These are phyloP conservation scores for Eutypella sp. DNA, from an alignment of 2,329 filamentous ascomycete species.

Conservation along the genomic window DNA sequence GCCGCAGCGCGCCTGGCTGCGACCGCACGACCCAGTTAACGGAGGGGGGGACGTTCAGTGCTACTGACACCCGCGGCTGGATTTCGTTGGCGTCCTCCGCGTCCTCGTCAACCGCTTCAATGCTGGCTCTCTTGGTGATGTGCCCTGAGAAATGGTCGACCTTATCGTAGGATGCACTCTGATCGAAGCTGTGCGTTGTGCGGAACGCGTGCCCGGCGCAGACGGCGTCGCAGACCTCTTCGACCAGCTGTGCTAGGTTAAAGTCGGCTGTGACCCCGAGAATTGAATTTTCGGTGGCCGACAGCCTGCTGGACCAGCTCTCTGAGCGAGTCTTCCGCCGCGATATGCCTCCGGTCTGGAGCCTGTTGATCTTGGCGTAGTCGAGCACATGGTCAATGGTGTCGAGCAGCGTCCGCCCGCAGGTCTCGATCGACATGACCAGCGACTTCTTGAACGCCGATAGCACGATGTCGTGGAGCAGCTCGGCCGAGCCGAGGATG, in stretches of 20 bases:
- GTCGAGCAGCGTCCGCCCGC: conserved; percentile 43
- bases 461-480: conserved; percentile 38
- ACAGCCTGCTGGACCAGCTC: conserved; percentile 18
- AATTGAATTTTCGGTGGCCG: conserved; percentile 18
- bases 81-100: conserved; percentile 7
- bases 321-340: conserved; percentile 17
- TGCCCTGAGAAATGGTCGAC: background rate
- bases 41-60: conserved; percentile 44
- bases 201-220: conserved; percentile 34
- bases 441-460: conserved; percentile 37
- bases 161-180: conserved; percentile 5
- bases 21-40: conserved; percentile 47
- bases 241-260: conserved; percentile 28
- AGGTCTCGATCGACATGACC: conserved; percentile 40
- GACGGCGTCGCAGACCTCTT: conserved; percentile 36
- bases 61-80: conserved; percentile 36
- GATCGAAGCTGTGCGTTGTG: conserved; percentile 14
- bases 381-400: conserved; percentile 46
- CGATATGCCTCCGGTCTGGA: conserved; percentile 22
- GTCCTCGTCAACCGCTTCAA: background rate
- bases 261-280: conserved; percentile 26
- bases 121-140: background rate
- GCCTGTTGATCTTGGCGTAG: conserved; percentile 35
- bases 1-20: conserved; percentile 45
- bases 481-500: conserved; percentile 48